These are phyloP conservation scores for Mycotypha africana DNA, from an alignment of 371 early-diverging fungal species.

Conservation along the genomic window DNA sequence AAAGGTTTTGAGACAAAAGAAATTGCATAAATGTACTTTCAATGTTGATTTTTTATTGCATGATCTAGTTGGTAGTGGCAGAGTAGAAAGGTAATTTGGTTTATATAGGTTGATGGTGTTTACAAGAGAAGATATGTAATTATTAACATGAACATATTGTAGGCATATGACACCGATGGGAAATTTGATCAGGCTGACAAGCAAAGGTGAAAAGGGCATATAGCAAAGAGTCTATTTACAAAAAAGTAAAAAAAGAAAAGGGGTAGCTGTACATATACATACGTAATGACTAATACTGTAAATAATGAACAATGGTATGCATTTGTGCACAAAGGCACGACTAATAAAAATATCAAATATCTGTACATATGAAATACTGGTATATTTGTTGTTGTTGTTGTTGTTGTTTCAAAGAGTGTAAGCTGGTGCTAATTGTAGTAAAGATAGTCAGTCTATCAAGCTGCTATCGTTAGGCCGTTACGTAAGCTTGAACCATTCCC, in stretches of 20 bases:
- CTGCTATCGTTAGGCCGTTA: too few species aligned
- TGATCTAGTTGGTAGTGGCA: slow-evolving; percentile 22
- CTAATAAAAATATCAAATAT: too few species aligned
- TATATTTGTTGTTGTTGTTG: not conserved
- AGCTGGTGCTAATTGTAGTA: too few species aligned
- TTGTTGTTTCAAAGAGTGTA: too few species aligned
- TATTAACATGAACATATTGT: not conserved
- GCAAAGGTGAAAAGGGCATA: slow-evolving; percentile 6
- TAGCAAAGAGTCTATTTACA: slow-evolving; percentile 1
- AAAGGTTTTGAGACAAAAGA: slow-evolving; percentile 17
- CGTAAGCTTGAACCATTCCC: too few species aligned
- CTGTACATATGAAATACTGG: slow-evolving; percentile 4
- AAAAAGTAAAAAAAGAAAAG: slow-evolving; percentile 10
- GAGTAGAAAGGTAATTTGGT: slow-evolving; percentile 18
- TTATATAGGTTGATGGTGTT: not conserved
- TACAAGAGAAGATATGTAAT: not conserved
- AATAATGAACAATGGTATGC: too few species aligned
- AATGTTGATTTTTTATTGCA: slow-evolving; percentile 16
- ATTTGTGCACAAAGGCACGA: too few species aligned
- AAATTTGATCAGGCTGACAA: slow-evolving; percentile 12
- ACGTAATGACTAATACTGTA: too few species aligned
- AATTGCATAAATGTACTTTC: slow-evolving; percentile 10
- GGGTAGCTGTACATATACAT: too few species aligned
- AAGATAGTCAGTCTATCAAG: too few species aligned
- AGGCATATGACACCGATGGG: slow-evolving; percentile 14